Conservation (phyloP, 1,139 yeast genomes). For the Yamadazyma diddensiae region DNA sequence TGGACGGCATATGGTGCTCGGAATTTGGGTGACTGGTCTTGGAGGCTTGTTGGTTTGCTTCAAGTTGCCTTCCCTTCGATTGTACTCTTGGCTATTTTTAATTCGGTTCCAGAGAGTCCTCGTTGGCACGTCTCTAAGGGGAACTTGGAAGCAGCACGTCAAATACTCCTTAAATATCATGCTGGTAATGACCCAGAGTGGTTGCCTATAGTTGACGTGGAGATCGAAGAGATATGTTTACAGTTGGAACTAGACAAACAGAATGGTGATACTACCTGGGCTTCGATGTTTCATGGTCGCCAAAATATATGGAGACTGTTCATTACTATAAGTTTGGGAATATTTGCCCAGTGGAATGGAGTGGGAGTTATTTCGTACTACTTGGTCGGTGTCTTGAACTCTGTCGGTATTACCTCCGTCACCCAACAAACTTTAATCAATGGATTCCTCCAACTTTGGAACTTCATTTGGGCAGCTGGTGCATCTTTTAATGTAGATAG, state of each 20-base stretch:
- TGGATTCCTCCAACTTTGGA: constrained; percentile 11
- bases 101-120: constrained; percentile 72
- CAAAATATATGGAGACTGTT: constrained; percentile 8
- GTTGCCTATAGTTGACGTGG: not conserved
- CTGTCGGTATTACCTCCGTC: constrained; percentile 39
- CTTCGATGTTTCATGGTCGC: not conserved
- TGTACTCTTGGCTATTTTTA: constrained; percentile 17
- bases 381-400: constrained; percentile 37
- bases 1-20: constrained; percentile 55
- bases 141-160: constrained; percentile 48
- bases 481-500: constrained; percentile 39
- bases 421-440: constrained; percentile 12
- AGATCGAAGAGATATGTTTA: not conserved
- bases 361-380: constrained; percentile 28
- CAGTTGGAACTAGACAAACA: not conserved
- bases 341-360: constrained; percentile 14
- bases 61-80: constrained; percentile 47
- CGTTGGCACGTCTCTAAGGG: constrained; percentile 40
- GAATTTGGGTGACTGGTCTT: constrained; percentile 44
- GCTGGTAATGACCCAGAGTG: constrained; percentile 1
- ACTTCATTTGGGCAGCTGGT: constrained; percentile 8
- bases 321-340: constrained; percentile 13
- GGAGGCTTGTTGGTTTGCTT: constrained; percentile 42
- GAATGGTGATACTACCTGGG: not conserved
- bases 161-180: constrained; percentile 26